phyloP scores from a whole-genome alignment of 306 rosid genomes.

The Glycyrrhiza uralensis region DNA sequence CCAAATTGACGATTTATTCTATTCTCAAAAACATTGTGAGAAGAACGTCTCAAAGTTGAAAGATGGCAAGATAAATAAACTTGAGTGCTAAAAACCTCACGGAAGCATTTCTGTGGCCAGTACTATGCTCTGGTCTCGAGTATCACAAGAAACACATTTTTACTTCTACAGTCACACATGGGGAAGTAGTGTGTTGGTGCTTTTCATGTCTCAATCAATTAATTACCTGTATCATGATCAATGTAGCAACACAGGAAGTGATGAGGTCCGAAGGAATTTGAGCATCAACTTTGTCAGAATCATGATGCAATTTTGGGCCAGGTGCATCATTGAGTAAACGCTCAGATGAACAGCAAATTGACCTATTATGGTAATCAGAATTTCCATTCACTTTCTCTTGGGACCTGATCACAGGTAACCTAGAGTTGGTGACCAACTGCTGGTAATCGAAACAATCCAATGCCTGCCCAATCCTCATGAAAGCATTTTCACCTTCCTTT shows the following conservation, averaged over 20 bases:
- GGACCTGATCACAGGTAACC: slow-evolving; percentile 34
- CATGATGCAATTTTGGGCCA: slow-evolving; percentile 23
- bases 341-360: slow-evolving; percentile 33
- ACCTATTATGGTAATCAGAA: slow-evolving; percentile 31
- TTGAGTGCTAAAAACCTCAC: not conserved
- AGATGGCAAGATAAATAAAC: not conserved
- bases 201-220: not conserved
- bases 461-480: slow-evolving; percentile 43
- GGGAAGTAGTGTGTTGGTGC: not conserved
- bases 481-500: slow-evolving; percentile 71
- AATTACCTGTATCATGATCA: slow-evolving; percentile 84
- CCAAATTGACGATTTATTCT: too few relatives aligned
- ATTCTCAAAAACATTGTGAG: not conserved
- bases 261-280: slow-evolving; percentile 66
- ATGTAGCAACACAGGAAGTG: slow-evolving; percentile 63
- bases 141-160: not conserved
- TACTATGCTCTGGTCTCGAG: not conserved
- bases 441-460: slow-evolving; percentile 53
- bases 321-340: slow-evolving; percentile 35
- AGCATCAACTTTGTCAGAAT: slow-evolving; percentile 44
- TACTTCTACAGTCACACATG: not conserved
- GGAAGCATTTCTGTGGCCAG: too few relatives aligned
- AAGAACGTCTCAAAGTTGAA: not conserved
- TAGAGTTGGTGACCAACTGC: slow-evolving; percentile 33
- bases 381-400: slow-evolving; percentile 50